Evolutionary conservation across 2,329 filamentous ascomycete species (phyloP).

Genomic region (Ceratocystiopsis minuta): DNA sequence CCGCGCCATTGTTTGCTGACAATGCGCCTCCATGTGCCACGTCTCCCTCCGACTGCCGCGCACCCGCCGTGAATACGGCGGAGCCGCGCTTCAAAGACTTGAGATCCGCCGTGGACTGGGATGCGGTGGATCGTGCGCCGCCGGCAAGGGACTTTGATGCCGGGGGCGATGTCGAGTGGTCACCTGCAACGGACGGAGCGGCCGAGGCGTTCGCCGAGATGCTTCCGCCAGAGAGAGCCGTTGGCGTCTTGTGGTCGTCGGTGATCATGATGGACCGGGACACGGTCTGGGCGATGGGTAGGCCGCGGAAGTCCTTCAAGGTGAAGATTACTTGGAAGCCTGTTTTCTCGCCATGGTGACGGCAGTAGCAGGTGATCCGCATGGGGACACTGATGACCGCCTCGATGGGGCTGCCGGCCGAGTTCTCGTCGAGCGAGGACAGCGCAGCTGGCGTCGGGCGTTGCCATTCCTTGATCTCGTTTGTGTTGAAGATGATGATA

Average conservation of each 20-base stretch:
- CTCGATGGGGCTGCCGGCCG: conserved; percentile 20
- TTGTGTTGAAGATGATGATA: conserved; percentile 81
- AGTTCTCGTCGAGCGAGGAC: conserved; percentile 4
- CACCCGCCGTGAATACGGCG: conserved; percentile 11
- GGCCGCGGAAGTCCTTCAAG: conserved; percentile 62
- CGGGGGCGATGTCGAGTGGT: no score
- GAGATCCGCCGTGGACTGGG: conserved; percentile 43
- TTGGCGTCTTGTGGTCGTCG: conserved; percentile 81
- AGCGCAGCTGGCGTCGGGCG: conserved; percentile 26
- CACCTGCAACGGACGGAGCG: no score
- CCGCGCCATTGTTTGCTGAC: conserved; percentile 6
- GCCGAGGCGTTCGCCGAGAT: neutral
- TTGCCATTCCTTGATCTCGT: conserved; percentile 73
- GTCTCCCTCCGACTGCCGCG: no score
- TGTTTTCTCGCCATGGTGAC: conserved; percentile 83
- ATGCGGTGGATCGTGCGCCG: no score
- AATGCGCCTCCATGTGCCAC: no score
- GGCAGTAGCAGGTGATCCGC: conserved; percentile 93
- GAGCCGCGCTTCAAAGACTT: conserved; percentile 37
- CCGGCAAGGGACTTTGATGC: no score
- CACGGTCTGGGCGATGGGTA: conserved; percentile 66
- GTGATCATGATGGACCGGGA: conserved; percentile 90
- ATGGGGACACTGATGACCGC: conserved; percentile 58
- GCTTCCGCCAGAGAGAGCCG: conserved; percentile 8
- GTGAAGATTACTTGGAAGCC: conserved; percentile 92